Evolutionary conservation across 352 stramenopile genomes (phyloP).

Genomic region (Phytophthora litchii): DNA sequence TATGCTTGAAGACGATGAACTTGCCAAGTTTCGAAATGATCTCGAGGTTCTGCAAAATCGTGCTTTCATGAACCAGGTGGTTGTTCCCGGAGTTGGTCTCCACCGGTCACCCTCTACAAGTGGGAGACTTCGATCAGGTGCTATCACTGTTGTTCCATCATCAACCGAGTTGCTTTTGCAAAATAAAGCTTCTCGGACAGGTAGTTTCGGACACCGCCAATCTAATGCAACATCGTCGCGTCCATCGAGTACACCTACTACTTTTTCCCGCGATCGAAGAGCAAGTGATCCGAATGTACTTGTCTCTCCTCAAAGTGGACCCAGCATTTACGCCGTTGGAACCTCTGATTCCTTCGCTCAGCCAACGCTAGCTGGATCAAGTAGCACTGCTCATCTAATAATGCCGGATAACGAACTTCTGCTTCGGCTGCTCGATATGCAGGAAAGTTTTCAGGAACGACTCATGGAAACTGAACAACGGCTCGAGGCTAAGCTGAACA

Average conservation of each 20-base stretch:
- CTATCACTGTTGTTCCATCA: conserved; percentile 5
- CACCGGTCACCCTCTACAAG: conserved; percentile 5
- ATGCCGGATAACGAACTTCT: conserved; percentile 55
- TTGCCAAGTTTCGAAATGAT: conserved; percentile 72
- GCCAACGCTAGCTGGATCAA: conserved; percentile 4
- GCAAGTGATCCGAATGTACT: not conserved
- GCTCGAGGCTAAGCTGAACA: conserved; percentile 71
- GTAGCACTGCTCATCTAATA: conserved; percentile 12
- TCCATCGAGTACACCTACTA: not conserved
- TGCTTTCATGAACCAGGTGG: conserved; percentile 48
- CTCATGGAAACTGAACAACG: conserved; percentile 68
- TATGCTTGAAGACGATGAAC: conserved; percentile 76
- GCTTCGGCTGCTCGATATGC: conserved; percentile 58
- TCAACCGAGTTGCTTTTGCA: conserved; percentile 28
- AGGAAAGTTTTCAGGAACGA: conserved; percentile 61
- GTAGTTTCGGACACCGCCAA: conserved; percentile 13
- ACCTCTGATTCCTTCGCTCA: not conserved
- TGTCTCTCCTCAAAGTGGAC: conserved; percentile 4
- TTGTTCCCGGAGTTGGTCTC: conserved; percentile 31
- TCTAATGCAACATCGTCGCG: not conserved
- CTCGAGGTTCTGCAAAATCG: conserved; percentile 76
- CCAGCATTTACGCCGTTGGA: conserved; percentile 13
- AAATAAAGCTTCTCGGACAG: conserved; percentile 22
- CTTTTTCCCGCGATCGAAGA: not conserved
- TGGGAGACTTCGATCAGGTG: conserved; percentile 17